Evolutionary conservation across 73 alveolate genomes (phyloP), one percentile per base, ranked within the genome.

Genomic region (Paraurostyla sp.): DNA sequence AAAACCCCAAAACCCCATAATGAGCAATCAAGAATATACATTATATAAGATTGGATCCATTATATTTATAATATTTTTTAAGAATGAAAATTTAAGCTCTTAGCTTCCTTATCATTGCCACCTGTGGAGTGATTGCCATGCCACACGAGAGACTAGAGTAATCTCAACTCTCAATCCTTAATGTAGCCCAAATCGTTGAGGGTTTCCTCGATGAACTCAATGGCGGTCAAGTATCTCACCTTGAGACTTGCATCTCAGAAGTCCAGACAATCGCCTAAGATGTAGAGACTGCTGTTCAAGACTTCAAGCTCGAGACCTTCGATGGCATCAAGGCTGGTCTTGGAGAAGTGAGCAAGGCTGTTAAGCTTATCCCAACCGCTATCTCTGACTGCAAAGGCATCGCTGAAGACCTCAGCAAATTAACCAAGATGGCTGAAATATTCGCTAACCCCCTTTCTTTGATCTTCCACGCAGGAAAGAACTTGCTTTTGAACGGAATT

Each of bases 311-410:
- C 25, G 87, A 73, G 46, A 73, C 35, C 49, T 73, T 73, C 36
- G 71, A 45, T 20, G 87, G 87, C 0, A 48, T 73, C 54, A 73
- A 50, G 49, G 87, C 68, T 23, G 87, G 87, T 50, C 68, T 73
- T 16, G 23, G 29, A 2, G 68, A 48, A n/a, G 11, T 73, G 4
- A 71, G 73, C 25, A 16, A 73, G 38, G 50, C 87, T 73, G 87
- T 73, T 27, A 73, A 73, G 50, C 52, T 48, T 20, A 73, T 73
- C 48, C 87, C 87, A 18, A 33, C 51, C 30, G 73, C 71, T 73
- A 71, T 73, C n/a, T 6, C 9, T 23, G 69, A 73, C 2, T 73
- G 87, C 71, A 73, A 73, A 35, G 23, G 13, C 0, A 27, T 45
- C 20, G 59, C 23, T 7, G 7, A 42, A 48, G 87, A 73, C 33